Percentiles rank a stretch among this genome's conserved stretches.
phyloP scores from a whole-genome alignment of 1,139 yeast genomes.

The Pichia cactophila region DNA sequence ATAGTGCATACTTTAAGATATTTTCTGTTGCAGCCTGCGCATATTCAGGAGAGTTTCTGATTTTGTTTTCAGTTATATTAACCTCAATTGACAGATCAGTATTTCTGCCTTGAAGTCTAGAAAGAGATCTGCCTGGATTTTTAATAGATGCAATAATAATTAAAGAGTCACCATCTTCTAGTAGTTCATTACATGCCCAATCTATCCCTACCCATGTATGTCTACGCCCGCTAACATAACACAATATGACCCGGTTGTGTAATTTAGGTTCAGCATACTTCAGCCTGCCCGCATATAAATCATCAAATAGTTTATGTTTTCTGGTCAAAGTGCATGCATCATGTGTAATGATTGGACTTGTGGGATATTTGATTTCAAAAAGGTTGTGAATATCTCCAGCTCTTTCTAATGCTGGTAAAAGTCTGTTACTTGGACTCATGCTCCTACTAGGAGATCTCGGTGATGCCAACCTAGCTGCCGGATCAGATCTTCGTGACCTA shows the following conservation, averaged over 20 bases:
- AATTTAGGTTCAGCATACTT: slow-evolving; percentile 33
- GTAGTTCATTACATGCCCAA: slow-evolving; percentile 47
- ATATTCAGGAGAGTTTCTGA: slow-evolving; percentile 27
- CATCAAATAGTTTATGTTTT: slow-evolving; percentile 36
- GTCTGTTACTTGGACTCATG: slow-evolving; percentile 7
- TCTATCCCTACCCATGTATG: slow-evolving; percentile 81
- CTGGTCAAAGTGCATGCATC: slow-evolving; percentile 45
- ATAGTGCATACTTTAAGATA: slow-evolving; percentile 45
- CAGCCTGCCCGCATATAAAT: slow-evolving; percentile 24
- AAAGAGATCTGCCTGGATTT: slow-evolving; percentile 21
- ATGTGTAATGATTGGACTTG: slow-evolving; percentile 28
- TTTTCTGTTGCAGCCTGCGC: slow-evolving; percentile 32
- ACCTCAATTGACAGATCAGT: slow-evolving; percentile 8
- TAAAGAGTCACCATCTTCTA: slow-evolving; percentile 58
- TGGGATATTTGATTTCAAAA: slow-evolving; percentile 22
- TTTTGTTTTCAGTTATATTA: slow-evolving; percentile 18
- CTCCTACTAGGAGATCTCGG: slow-evolving; percentile 13
- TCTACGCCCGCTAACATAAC: slow-evolving; percentile 59
- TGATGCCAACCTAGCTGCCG: neutral
- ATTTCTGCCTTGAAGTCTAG: slow-evolving; percentile 7
- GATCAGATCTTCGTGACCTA: slow-evolving; percentile 4
- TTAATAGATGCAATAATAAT: slow-evolving; percentile 43
- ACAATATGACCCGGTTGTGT: slow-evolving; percentile 49
- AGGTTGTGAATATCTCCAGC: slow-evolving; percentile 2
- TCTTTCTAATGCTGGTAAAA: slow-evolving; percentile 7